Evolutionary conservation across 2,329 filamentous ascomycete species (phyloP).

Genomic region (Colletotrichum spinosum): DNA sequence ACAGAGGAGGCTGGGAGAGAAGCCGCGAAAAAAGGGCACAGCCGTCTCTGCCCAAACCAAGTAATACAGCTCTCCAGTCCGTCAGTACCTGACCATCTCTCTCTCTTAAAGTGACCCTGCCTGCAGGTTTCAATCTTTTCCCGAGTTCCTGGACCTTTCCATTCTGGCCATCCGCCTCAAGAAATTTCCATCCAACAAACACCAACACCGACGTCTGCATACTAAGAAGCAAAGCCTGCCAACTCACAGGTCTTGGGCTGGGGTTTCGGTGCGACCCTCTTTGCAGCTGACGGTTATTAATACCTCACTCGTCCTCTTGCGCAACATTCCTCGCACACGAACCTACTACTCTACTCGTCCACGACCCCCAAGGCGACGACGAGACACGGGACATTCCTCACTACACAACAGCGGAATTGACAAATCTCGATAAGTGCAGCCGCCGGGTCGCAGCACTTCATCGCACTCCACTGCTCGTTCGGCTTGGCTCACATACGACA

Average conservation of each 20-base stretch:
- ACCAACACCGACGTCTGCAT: constrained; percentile 14
- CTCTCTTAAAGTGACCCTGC: constrained; percentile 35
- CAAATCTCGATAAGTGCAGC: constrained; percentile 5
- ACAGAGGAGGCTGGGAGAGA: constrained; percentile 35
- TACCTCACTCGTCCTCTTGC: constrained; percentile 24
- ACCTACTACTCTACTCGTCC: not conserved
- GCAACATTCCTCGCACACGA: constrained; percentile 19
- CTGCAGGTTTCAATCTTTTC: constrained; percentile 27
- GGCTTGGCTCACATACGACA: constrained; percentile 33
- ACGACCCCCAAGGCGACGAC: constrained; percentile 7
- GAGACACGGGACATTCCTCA: constrained; percentile 9
- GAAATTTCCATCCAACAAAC: constrained; percentile 17
- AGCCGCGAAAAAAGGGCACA: constrained; percentile 28
- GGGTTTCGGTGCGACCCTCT: constrained; percentile 9
- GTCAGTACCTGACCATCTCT: constrained; percentile 17
- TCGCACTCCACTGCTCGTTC: constrained; percentile 16
- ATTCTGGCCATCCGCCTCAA: constrained; percentile 11
- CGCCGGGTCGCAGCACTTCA: constrained; percentile 6
- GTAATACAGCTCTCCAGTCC: constrained; percentile 24
- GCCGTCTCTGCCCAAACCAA: constrained; percentile 25
- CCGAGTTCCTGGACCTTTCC: constrained; percentile 26
- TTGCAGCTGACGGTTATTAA: constrained; percentile 24
- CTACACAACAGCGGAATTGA: constrained; percentile 2
- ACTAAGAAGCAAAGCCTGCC: constrained; percentile 32
- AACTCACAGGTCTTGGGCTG: constrained; percentile 18